Percentiles rank a stretch among this genome's conserved stretches.
These are phyloP conservation scores for Williopsis jadinii DNA, from an alignment of 1,139 yeast genomes.

Conservation along the genomic window DNA sequence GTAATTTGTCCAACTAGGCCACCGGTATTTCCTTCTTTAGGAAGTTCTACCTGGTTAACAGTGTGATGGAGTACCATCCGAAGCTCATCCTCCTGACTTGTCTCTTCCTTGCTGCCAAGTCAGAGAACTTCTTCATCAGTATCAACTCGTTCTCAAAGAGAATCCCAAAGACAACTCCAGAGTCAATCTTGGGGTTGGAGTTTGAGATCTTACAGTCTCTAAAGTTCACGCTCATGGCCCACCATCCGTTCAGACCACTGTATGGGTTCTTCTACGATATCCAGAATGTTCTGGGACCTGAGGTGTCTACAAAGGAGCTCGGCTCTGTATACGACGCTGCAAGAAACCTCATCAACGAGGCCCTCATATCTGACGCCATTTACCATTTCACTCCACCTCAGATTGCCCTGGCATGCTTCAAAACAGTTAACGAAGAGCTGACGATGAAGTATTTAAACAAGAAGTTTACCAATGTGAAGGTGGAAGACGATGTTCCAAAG, in stretches of 20 bases:
- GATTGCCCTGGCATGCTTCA: slow-evolving; percentile 81
- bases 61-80: slow-evolving; percentile 72
- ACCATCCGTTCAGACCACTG: slow-evolving; percentile 80
- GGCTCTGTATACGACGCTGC: slow-evolving; percentile 61
- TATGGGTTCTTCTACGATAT: slow-evolving; percentile 90
- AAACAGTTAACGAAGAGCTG: slow-evolving; percentile 55
- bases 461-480: slow-evolving; percentile 34
- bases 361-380: slow-evolving; percentile 65
- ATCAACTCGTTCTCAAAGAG: slow-evolving; percentile 73
- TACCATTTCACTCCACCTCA: slow-evolving; percentile 91
- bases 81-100: slow-evolving; percentile 78
- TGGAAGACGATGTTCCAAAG: slow-evolving; percentile 6
- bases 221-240: slow-evolving; percentile 74
- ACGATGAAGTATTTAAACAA: slow-evolving; percentile 58
- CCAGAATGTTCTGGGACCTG: slow-evolving; percentile 50
- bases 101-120: slow-evolving; percentile 84
- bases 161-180: slow-evolving; percentile 55
- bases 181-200: slow-evolving; percentile 70
- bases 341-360: slow-evolving; percentile 53
- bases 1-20: slow-evolving; percentile 32
- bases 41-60: slow-evolving; percentile 57
- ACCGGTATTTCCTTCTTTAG: slow-evolving; percentile 82
- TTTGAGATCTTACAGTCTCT: slow-evolving; percentile 68
- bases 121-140: slow-evolving; percentile 84
- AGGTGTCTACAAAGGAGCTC: slow-evolving; percentile 27